phyloP scores from a whole-genome alignment of 2,329 filamentous ascomycete species.

The Camptophora hylomeconis region DNA sequence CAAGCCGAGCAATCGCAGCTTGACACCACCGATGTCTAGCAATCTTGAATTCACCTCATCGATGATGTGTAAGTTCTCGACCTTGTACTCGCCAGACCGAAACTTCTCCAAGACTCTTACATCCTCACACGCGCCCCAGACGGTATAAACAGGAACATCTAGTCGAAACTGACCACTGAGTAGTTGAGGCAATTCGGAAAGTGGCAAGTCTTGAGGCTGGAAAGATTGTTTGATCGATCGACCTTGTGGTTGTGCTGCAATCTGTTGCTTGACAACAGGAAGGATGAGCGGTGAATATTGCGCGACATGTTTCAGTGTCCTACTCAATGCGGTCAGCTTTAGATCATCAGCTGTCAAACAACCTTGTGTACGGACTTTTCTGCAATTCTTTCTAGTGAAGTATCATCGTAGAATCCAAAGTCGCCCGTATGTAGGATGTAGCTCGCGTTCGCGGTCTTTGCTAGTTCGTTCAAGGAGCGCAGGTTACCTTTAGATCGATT shows the following conservation, averaged over 20 bases:
- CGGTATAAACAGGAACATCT: slow-evolving; percentile 93
- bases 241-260: slow-evolving; percentile 55
- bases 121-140: slow-evolving; percentile 98
- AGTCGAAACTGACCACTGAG: slow-evolving; percentile 80
- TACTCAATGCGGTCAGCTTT: slow-evolving; percentile 27
- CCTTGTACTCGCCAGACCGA: slow-evolving; percentile 93
- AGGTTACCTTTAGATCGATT: slow-evolving; percentile 60
- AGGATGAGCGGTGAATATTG: slow-evolving; percentile 93
- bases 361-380: slow-evolving; percentile 61
- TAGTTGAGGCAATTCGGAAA: slow-evolving; percentile 84
- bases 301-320: slow-evolving; percentile 93
- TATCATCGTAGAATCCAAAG: slow-evolving; percentile 97
- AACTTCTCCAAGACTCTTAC: slow-evolving; percentile 96
- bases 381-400: slow-evolving; percentile 88
- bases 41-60: slow-evolving; percentile 95
- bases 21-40: slow-evolving; percentile 87
- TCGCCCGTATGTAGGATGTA: slow-evolving; percentile 98
- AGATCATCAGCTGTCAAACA: not conserved
- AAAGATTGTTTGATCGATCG: slow-evolving; percentile 68
- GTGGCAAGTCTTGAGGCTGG: slow-evolving; percentile 64
- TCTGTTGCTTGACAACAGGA: slow-evolving; percentile 56
- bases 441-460: slow-evolving; percentile 85
- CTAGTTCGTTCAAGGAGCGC: slow-evolving; percentile 88
- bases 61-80: slow-evolving; percentile 93
- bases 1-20: slow-evolving; percentile 82